These are phyloP conservation scores for Alternaria sp. DNA, from an alignment of 2,329 filamentous ascomycete species.

Conservation along the genomic window DNA sequence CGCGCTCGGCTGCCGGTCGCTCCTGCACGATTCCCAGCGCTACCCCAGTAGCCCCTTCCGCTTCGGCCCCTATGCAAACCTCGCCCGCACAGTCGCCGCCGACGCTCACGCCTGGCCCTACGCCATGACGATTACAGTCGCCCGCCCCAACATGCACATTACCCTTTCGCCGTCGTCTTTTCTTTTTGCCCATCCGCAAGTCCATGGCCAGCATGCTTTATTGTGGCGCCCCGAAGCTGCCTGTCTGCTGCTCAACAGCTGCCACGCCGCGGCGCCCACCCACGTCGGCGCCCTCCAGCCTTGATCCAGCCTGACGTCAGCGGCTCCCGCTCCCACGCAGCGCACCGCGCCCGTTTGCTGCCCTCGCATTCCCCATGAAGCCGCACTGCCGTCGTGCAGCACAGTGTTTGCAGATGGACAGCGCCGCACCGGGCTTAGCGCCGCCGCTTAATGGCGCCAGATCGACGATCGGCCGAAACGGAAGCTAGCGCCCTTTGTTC, in stretches of 20 bases:
- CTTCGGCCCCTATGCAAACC: conserved; percentile 19
- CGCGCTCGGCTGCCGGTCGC: conserved; percentile 17
- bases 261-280: background rate
- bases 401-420: background rate
- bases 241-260: background rate
- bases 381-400: conserved; percentile 3
- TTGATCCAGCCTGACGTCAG: conserved; percentile 12
- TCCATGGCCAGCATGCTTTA: background rate
- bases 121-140: conserved; percentile 3
- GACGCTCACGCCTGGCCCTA: conserved; percentile 4
- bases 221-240: conserved; percentile 8
- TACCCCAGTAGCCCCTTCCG: conserved; percentile 20
- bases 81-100: conserved; percentile 13
- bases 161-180: conserved; percentile 4
- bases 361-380: background rate
- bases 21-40: conserved; percentile 25
- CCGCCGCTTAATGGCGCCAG: conserved; percentile 5
- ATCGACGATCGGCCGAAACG: conserved; percentile 10
- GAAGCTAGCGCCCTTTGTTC: conserved; percentile 7
- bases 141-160: conserved; percentile 6
- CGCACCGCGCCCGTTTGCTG: background rate
- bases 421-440: conserved; percentile 1
- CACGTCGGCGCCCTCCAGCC: background rate
- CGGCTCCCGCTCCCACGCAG: conserved; percentile 5
- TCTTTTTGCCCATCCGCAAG: background rate